Evolutionary conservation across 23 red algal genomes (phyloP).

Genomic region (Gracilaria gracilis): DNA sequence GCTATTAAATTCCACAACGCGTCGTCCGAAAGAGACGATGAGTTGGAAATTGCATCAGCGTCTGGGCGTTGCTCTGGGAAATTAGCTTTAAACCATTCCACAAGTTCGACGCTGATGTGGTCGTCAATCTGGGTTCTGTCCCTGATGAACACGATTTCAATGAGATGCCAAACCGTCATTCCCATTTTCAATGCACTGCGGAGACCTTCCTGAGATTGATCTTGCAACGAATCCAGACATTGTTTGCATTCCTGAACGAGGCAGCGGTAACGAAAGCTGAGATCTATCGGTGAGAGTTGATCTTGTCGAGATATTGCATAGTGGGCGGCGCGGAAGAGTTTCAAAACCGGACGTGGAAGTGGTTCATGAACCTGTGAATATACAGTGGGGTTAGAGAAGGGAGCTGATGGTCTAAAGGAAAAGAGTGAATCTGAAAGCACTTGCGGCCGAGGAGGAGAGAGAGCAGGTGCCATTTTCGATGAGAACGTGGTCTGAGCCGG

Average conservation of each 20-base stretch:
- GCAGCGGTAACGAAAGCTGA: slow-evolving; percentile 13
- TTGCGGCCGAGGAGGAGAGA: not conserved
- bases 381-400: not conserved
- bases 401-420: slow-evolving; percentile 30
- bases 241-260: slow-evolving; percentile 21
- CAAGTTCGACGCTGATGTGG: slow-evolving; percentile 30
- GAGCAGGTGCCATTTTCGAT: not conserved
- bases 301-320: not conserved
- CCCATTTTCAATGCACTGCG: not conserved
- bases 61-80: slow-evolving; percentile 12
- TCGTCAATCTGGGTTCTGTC: slow-evolving; percentile 25
- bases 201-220: slow-evolving; percentile 6
- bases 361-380: slow-evolving; percentile 12
- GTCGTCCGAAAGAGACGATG: slow-evolving; percentile 11
- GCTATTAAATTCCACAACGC: slow-evolving; percentile 18
- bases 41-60: not conserved
- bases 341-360: slow-evolving; percentile 44
- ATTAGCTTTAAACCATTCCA: slow-evolving; percentile 1
- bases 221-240: not conserved
- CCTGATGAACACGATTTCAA: slow-evolving; percentile 34
- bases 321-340: slow-evolving; percentile 59
- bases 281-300: not conserved
- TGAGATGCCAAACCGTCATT: slow-evolving; percentile 15
- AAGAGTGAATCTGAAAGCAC: slow-evolving; percentile 21
- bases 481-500: not conserved